A percentile compares a stretch with the other conserved stretches of the same genome.
phyloP scores from a whole-genome alignment of 2,329 filamentous ascomycete species.

The Ascochyta koolunga region DNA sequence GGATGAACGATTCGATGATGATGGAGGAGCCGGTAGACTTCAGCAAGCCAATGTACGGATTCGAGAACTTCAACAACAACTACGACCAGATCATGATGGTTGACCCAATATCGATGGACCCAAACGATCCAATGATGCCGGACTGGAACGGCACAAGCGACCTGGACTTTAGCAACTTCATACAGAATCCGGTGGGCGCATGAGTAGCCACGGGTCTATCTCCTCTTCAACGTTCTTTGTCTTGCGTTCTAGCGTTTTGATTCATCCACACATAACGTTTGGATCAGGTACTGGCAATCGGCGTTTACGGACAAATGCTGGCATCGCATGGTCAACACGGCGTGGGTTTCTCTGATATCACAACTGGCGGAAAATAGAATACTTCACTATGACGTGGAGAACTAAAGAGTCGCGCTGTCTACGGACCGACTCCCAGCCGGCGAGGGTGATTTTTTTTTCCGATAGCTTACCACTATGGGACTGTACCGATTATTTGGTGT shows the following conservation, averaged over 20 bases:
- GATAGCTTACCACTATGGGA: not conserved
- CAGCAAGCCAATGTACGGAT: conserved; percentile 42
- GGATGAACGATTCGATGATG: conserved; percentile 44
- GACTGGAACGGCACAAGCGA: conserved; percentile 45
- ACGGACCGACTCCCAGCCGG: conserved; percentile 6
- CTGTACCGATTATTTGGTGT: not conserved
- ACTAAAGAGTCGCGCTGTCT: conserved; percentile 1
- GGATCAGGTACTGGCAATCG: conserved; percentile 24
- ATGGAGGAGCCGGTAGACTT: conserved; percentile 47
- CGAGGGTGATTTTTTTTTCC: not conserved
- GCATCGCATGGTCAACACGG: conserved; percentile 9
- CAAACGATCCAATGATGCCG: conserved; percentile 42
- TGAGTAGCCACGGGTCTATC: conserved; percentile 28
- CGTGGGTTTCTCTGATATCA: conserved; percentile 18
- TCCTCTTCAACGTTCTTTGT: conserved; percentile 31
- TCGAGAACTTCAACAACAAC: conserved; percentile 36
- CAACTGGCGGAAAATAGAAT: conserved; percentile 13
- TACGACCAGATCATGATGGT: conserved; percentile 46
- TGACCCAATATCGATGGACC: conserved; percentile 38
- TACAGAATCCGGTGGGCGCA: conserved; percentile 43
- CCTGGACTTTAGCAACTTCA: conserved; percentile 46
- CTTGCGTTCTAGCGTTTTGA: conserved; percentile 45
- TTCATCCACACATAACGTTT: conserved; percentile 29
- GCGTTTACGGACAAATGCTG: conserved; percentile 24
- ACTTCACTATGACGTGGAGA: conserved; percentile 38